Base-by-base conservation (phyloP, 148 eudicot genomes). In the Vaccinium macrocarpon region DNA sequence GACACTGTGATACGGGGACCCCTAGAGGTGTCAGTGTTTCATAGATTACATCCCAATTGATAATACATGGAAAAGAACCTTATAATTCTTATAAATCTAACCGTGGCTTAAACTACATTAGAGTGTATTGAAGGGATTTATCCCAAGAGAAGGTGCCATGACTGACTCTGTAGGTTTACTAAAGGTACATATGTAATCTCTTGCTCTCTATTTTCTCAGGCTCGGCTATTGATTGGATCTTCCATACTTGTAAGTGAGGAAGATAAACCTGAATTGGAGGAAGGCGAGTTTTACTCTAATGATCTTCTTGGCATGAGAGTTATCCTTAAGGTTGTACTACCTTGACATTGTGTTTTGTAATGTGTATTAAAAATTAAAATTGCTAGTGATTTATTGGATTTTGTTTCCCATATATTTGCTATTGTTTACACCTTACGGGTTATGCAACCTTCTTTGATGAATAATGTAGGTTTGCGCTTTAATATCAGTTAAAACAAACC, bases 301-400 rank as follows among this genome's bases (percentile, higher is more conserved):
- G 99, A 96, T 90, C 99, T 96, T 84, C 87, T 96, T 89, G 99
- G 98, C 89, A 90, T 96, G 93, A 88, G 84, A 87, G 97, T 96
- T 84, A 82, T 90, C 88, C 94, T 92, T 75, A 93, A 96, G 99
- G 99, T 96, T 84, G 90, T 57, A 51, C 19, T 77, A 71, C 64
- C 57, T 71, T 16, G 38, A 35, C 15, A 55, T 48, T 61, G 10
- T 56, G 14, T 51, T 50, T 56, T 29, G 29, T 55, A 62, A 62
- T 42, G 32, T 15, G 19, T 16, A 48, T 42, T 5, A 32, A 76
- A 46, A 13, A 15, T 1, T 16, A 59, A 32, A 18, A 12, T 50
- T 62, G 38, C 55, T 77, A 27, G 13, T 27, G 38, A 68, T 27
- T 78, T 68, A 68, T 68, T 7, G 4, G 73, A 68, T 68, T 52